These are phyloP conservation scores for Lasiosphaeriaceae sp. DNA, from an alignment of 495 filamentous ascomycete species.

Conservation along the genomic window DNA sequence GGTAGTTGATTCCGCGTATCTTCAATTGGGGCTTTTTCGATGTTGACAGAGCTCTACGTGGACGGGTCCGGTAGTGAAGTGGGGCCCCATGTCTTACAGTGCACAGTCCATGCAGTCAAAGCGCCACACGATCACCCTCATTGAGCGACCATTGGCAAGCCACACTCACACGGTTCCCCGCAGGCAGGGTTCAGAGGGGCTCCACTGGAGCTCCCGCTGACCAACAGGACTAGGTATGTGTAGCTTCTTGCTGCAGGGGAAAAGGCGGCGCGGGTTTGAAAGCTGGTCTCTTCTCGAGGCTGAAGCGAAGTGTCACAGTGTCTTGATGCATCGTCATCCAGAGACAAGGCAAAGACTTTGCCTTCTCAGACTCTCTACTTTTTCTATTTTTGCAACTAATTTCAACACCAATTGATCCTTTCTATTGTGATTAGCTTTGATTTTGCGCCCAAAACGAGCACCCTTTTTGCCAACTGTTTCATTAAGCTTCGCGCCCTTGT, in stretches of 20 bases:
- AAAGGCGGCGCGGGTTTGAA: background rate
- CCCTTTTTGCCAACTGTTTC: background rate
- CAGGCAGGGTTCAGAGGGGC: background rate
- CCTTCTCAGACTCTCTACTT: background rate
- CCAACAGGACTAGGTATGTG: background rate
- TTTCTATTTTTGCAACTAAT: no score
- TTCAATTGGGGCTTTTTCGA: background rate
- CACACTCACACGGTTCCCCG: constrained; percentile 3
- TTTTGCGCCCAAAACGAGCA: no score
- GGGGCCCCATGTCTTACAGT: no score
- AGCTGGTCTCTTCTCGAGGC: background rate
- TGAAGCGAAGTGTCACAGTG: background rate
- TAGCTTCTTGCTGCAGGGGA: constrained; percentile 6
- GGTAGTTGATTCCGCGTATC: background rate
- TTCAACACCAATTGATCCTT: no score
- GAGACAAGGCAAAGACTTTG: background rate
- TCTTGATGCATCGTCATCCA: background rate
- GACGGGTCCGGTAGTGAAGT: no score
- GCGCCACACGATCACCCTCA: no score
- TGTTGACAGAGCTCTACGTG: no score
- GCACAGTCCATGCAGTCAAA: no score
- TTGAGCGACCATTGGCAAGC: background rate
- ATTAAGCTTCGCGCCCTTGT: background rate
- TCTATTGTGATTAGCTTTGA: background rate
- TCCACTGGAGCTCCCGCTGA: background rate